Conservation (phyloP, 257 asterid species). For the Petrea volubilis region DNA sequence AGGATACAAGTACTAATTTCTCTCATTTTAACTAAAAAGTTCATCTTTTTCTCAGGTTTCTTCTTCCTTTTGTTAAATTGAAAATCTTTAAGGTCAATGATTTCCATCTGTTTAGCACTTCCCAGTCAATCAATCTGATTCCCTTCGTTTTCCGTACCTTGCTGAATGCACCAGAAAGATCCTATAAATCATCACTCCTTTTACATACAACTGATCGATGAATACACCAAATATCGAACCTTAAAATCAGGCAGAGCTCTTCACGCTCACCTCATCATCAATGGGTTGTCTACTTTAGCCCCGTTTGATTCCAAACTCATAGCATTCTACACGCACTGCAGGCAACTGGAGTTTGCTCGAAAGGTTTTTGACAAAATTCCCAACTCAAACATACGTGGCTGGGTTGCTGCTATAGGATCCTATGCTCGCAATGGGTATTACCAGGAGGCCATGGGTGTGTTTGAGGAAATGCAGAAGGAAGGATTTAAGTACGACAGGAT, state of each 20-base stretch:
- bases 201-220: constrained; percentile 43
- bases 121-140: background rate
- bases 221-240: constrained; percentile 33
- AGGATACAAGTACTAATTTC: too few relatives aligned
- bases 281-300: constrained; percentile 39
- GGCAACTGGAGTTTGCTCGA: constrained; percentile 38
- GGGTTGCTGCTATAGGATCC: constrained; percentile 64
- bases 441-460: constrained; percentile 46
- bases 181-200: constrained; percentile 15
- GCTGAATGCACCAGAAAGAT: background rate
- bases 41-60: too few relatives aligned
- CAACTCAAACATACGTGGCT: constrained; percentile 40
- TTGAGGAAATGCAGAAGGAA: constrained; percentile 43
- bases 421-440: constrained; percentile 55
- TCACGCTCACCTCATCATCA: constrained; percentile 58
- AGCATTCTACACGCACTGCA: constrained; percentile 45
- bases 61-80: too few relatives aligned
- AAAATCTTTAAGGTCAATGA: too few relatives aligned
- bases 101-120: background rate
- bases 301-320: constrained; percentile 53
- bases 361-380: constrained; percentile 73
- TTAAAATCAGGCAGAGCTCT: constrained; percentile 47
- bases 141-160: background rate
- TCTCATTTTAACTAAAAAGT: too few relatives aligned
- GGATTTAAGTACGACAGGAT: constrained; percentile 41